These are phyloP conservation scores for Rhododendron mucronatum DNA, from an alignment of 148 eudicot species.

Conservation along the genomic window DNA sequence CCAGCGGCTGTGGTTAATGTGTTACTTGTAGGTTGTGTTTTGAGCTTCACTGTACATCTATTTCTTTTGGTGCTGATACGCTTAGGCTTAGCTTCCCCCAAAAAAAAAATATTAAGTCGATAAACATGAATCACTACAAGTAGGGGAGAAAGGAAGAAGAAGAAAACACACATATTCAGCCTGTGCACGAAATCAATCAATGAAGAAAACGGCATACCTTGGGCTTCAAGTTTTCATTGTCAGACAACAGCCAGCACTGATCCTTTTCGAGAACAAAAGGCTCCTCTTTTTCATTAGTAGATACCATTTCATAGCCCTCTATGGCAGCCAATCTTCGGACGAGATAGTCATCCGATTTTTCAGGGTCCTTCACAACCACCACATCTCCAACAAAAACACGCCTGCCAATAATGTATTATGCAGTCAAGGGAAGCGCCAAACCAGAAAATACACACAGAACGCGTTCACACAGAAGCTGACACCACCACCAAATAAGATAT, in stretches of 20 bases:
- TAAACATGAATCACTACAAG: neutral
- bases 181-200: neutral
- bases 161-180: neutral
- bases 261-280: slow-evolving; percentile 80
- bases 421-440: slow-evolving; percentile 10
- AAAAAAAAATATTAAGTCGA: neutral
- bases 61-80: neutral
- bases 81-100: neutral
- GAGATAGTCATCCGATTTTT: slow-evolving; percentile 41
- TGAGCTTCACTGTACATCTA: neutral
- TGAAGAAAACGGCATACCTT: slow-evolving; percentile 41
- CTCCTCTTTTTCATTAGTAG: slow-evolving; percentile 85
- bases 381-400: slow-evolving; percentile 81
- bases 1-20: neutral
- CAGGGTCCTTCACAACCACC: slow-evolving; percentile 87
- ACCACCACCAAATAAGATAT: neutral
- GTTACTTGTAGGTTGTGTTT: neutral
- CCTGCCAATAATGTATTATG: slow-evolving; percentile 32
- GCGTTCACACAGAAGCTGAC: neutral
- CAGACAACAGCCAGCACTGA: slow-evolving; percentile 90
- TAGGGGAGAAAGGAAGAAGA: neutral
- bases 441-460: neutral
- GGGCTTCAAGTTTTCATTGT: slow-evolving; percentile 71
- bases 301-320: slow-evolving; percentile 93
- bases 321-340: slow-evolving; percentile 89